Conservation (phyloP, 768 basidiomycete species). For the Clathrus columnatus region DNA sequence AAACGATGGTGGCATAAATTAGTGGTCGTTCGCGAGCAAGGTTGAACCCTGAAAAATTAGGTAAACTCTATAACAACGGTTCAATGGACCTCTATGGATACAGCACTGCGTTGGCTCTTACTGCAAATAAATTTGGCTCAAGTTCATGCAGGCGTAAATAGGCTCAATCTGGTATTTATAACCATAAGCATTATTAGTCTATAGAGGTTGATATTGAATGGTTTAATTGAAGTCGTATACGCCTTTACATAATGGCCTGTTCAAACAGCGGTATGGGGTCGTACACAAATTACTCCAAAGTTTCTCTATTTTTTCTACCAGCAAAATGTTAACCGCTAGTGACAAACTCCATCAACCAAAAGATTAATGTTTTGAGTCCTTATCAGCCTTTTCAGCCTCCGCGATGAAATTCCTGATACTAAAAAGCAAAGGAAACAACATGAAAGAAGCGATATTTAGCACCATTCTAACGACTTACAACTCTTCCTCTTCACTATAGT, state of each 20-base stretch:
- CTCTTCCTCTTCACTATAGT: conserved; percentile 67
- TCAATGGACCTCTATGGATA: not conserved
- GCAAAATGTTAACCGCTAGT: too few species aligned
- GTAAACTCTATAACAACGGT: not conserved
- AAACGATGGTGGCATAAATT: not conserved
- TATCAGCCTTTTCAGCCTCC: conserved; percentile 64
- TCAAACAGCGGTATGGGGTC: too few species aligned
- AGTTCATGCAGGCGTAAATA: too few species aligned
- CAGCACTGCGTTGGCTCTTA: not conserved
- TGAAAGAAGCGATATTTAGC: not conserved
- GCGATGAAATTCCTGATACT: conserved; percentile 76
- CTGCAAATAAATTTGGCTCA: not conserved
- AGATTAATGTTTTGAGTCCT: conserved; percentile 39
- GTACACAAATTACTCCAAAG: too few species aligned
- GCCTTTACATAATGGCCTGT: too few species aligned
- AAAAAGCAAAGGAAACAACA: conserved; percentile 24
- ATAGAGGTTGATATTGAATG: too few species aligned
- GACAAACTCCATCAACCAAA: not conserved
- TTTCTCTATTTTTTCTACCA: too few species aligned
- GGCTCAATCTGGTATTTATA: too few species aligned
- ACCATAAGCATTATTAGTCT: too few species aligned
- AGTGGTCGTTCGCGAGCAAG: too few species aligned
- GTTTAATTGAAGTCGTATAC: too few species aligned
- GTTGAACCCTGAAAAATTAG: not conserved
- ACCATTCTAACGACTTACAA: conserved; percentile 40